phyloP scores from a whole-genome alignment of 2,329 filamentous ascomycete genomes.

The Ophiostoma himal-ulmi region DNA sequence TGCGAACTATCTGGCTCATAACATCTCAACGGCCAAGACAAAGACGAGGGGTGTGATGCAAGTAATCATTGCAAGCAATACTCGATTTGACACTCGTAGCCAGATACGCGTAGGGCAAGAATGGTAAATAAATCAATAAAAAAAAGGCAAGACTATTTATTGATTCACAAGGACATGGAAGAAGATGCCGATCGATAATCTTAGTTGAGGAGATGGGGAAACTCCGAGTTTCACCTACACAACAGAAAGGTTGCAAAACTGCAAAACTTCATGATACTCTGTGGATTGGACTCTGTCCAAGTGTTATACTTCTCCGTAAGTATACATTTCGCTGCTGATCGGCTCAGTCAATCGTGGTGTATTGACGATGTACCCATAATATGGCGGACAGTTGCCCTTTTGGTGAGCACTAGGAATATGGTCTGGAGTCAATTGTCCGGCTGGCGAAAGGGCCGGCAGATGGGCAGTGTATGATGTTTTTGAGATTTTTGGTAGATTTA shows the following conservation, averaged over 20 bases:
- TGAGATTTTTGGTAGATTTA: background rate
- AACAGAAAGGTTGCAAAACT: background rate
- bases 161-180: background rate
- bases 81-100: background rate
- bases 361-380: background rate
- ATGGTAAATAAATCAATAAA: background rate
- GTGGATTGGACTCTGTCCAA: background rate
- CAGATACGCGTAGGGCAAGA: background rate
- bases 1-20: background rate
- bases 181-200: background rate
- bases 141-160: background rate
- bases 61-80: background rate
- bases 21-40: background rate
- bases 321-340: background rate
- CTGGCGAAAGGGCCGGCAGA: background rate
- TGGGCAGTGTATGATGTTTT: background rate
- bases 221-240: too few relatives aligned
- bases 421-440: background rate
- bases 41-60: background rate
- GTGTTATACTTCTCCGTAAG: background rate
- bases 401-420: background rate
- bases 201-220: background rate
- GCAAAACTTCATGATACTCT: background rate
- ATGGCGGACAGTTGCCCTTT: conserved; percentile 9
- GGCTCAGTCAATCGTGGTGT: background rate